Evolutionary conservation across 1,284 basidiomycete genomes (phyloP).

Genomic region (Thelephora terrestris): DNA sequence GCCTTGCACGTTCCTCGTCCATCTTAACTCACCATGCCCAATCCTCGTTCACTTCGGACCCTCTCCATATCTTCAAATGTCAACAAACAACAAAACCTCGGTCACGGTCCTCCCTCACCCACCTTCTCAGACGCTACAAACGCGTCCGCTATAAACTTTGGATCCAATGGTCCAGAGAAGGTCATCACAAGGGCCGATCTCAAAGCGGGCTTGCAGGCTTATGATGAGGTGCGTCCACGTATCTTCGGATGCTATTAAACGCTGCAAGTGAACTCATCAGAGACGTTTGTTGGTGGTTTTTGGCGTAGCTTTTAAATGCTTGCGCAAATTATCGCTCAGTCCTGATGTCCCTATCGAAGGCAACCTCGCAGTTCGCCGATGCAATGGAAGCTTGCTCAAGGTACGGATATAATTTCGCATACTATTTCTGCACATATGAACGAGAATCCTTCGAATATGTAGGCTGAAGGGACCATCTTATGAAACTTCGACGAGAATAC

Average conservation of each 20-base stretch:
- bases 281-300: constrained; percentile 5
- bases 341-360: constrained; percentile 75
- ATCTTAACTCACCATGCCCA: constrained; percentile 36
- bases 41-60: constrained; percentile 49
- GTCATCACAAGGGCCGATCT: constrained; percentile 78
- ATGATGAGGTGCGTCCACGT: constrained; percentile 56
- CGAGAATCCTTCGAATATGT: constrained; percentile 6
- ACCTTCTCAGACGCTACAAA: constrained; percentile 77
- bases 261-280: not conserved
- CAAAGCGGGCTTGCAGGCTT: constrained; percentile 67
- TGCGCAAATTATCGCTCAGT: constrained; percentile 81
- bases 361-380: constrained; percentile 80
- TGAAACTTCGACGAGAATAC: constrained; percentile 64
- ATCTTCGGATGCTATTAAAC: not conserved
- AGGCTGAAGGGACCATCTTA: constrained; percentile 75
- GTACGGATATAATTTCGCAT: constrained; percentile 31
- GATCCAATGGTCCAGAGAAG: constrained; percentile 59
- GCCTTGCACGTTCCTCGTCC: constrained; percentile 2
- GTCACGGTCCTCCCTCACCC: constrained; percentile 62
- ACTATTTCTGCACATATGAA: not conserved
- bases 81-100: constrained; percentile 26
- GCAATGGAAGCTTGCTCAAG: constrained; percentile 77
- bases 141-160: constrained; percentile 65
- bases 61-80: constrained; percentile 36
- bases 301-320: constrained; percentile 58